A percentile compares a stretch with the other conserved stretches of the same genome.
phyloP scores from a whole-genome alignment of 1,139 yeast genomes.

The Sugiyamaella castrensis region DNA sequence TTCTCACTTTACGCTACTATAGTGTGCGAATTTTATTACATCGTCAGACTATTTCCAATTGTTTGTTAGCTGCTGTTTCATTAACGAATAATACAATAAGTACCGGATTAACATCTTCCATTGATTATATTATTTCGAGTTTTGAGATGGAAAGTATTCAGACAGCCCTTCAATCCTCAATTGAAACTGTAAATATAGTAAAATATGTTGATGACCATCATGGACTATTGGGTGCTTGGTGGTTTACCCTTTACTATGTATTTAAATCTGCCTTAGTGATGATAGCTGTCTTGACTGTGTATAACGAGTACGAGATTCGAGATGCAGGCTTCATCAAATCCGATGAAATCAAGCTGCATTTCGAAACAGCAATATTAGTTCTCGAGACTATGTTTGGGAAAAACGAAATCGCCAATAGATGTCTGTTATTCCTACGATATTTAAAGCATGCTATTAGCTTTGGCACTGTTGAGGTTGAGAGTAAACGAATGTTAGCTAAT shows the following conservation, averaged over 20 bases:
- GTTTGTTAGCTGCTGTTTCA: background rate
- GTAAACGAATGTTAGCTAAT: too few relatives aligned
- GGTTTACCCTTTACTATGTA: slow-evolving; percentile 9
- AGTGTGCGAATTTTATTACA: background rate
- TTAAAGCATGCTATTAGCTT: slow-evolving; percentile 3
- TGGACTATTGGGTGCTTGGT: slow-evolving; percentile 5
- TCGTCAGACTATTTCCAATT: slow-evolving; percentile 1
- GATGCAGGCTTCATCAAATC: background rate
- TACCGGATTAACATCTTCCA: too few relatives aligned
- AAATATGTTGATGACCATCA: background rate
- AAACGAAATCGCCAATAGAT: slow-evolving; percentile 1
- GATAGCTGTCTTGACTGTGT: background rate
- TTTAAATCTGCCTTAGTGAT: slow-evolving; percentile 5
- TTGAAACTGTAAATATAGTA: background rate
- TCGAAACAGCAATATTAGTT: slow-evolving; percentile 1
- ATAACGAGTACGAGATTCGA: slow-evolving; percentile 1
- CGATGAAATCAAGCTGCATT: background rate
- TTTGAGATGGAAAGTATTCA: slow-evolving; percentile 4
- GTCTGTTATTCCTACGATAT: slow-evolving; percentile 4
- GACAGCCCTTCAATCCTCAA: slow-evolving; percentile 1
- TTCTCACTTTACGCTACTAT: slow-evolving; percentile 1
- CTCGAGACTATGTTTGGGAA: slow-evolving; percentile 1
- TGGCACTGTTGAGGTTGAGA: too few relatives aligned
- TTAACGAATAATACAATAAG: too few relatives aligned
- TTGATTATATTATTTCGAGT: background rate